phyloP scores from a whole-genome alignment of 129 eudicot species.

The carrot (Daucus carota) region DH1_v3.0 NC_030384.2:30147501-30148000 shows the following conservation, averaged over 20 bases:
- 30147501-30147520: neutral
- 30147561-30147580: neutral
- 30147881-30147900: neutral
- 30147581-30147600: conserved; percentile 55
- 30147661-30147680: conserved; percentile 62
- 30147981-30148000: no score
- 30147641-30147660: conserved; percentile 83
- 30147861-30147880: neutral
- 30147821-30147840: neutral
- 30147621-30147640: conserved; percentile 78
- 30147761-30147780: neutral
- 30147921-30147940: no score
- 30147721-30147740: neutral
- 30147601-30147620: conserved; percentile 78
- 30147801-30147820: neutral
- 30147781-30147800: neutral
- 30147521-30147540: neutral
- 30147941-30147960: no score
- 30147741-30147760: neutral
- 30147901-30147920: neutral
- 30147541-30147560: neutral
- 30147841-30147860: neutral
- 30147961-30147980: no score
- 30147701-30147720: neutral
- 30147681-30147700: conserved; percentile 2